phyloP scores from a whole-genome alignment of 768 basidiomycete genomes.

The Leccinellum albellum region DNA sequence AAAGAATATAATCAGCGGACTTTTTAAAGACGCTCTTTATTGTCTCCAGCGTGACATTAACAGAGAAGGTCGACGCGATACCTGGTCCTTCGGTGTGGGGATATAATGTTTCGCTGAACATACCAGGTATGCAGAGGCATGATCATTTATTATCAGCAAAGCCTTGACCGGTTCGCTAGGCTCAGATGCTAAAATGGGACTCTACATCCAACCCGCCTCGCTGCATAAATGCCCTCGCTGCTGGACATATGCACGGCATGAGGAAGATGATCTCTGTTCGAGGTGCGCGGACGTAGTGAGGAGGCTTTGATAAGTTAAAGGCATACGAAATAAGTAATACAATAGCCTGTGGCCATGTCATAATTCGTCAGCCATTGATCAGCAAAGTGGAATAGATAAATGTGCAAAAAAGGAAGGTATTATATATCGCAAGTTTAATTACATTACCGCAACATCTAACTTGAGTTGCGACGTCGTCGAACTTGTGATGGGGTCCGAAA shows the following conservation, averaged over 20 bases:
- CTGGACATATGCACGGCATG: slow-evolving; percentile 69
- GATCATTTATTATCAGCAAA: background rate
- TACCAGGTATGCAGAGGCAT: slow-evolving; percentile 43
- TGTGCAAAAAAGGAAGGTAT: slow-evolving; percentile 11
- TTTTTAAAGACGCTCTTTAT: slow-evolving; percentile 75
- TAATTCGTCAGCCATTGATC: background rate
- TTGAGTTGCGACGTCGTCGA: slow-evolving; percentile 5
- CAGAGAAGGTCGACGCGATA: slow-evolving; percentile 41
- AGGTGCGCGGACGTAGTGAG: slow-evolving; percentile 47
- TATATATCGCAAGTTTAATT: background rate
- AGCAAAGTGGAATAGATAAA: slow-evolving; percentile 1
- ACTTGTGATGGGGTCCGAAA: slow-evolving; percentile 34
- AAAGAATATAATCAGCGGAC: slow-evolving; percentile 39
- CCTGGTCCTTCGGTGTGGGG: slow-evolving; percentile 45
- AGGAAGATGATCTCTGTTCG: slow-evolving; percentile 53
- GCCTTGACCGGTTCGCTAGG: background rate
- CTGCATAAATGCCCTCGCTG: slow-evolving; percentile 83
- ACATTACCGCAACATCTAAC: background rate
- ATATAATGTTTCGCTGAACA: slow-evolving; percentile 40
- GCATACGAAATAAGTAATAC: background rate
- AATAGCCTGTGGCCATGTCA: background rate
- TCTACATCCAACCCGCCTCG: slow-evolving; percentile 61
- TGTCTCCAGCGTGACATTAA: slow-evolving; percentile 65
- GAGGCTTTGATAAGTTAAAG: slow-evolving; percentile 4
- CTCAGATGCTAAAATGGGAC: slow-evolving; percentile 28